Percentiles rank a stretch among this genome's conserved stretches.
Conservation (phyloP, 768 basidiomycete genomes). For the Chalciporus piperatus region DNA sequence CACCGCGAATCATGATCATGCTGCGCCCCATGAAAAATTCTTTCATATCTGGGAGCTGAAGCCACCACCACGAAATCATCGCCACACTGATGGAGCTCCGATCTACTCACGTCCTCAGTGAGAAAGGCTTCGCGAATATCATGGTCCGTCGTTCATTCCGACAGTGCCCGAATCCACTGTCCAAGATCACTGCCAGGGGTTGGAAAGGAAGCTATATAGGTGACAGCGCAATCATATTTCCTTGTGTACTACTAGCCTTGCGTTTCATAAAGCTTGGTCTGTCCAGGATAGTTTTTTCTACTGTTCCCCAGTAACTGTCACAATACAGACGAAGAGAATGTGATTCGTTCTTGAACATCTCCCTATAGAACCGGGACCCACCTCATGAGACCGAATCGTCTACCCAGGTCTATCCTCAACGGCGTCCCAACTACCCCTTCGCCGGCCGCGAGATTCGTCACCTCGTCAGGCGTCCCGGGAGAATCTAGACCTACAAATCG, state of each 20-base stretch:
- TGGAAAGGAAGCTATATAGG: background rate
- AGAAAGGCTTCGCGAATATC: background rate
- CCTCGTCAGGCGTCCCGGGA: no score
- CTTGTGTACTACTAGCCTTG: background rate
- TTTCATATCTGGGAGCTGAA: background rate
- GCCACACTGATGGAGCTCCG: background rate
- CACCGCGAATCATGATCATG: no score
- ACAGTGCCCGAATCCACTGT: background rate
- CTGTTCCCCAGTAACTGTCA: background rate
- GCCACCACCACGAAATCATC: background rate
- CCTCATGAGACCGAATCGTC: no score
- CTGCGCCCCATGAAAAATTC: background rate
- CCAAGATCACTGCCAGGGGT: background rate
- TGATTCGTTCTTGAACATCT: no score
- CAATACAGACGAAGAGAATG: background rate
- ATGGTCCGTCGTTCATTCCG: background rate
- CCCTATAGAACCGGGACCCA: no score
- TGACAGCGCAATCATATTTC: background rate
- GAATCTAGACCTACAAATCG: no score
- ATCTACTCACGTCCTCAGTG: background rate
- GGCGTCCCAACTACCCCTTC: no score
- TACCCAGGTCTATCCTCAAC: no score
- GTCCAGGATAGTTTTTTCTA: background rate
- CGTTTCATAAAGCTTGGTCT: background rate
- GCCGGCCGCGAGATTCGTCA: no score